Conservation (phyloP, 345 rosid genomes). For the Arabidopsis suecica region DNA sequence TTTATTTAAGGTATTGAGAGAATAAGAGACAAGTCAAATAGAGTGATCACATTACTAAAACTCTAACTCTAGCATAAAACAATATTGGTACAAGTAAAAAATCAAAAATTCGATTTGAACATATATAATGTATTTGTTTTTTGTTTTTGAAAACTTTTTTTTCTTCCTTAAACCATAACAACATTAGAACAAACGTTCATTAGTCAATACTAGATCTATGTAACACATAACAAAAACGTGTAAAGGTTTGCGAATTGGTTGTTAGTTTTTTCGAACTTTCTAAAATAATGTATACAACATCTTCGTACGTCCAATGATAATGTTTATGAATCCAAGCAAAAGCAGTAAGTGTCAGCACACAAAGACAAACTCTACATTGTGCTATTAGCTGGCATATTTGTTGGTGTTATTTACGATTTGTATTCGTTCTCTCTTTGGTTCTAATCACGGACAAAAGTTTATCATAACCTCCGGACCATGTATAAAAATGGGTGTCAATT, state of each 20-base stretch:
- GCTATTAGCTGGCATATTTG: slow-evolving; percentile 30
- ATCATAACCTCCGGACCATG: background rate
- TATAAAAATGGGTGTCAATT: background rate
- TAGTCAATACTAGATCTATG: background rate
- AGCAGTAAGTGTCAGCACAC: slow-evolving; percentile 9
- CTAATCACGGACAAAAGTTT: background rate
- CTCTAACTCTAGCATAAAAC: too few relatives aligned
- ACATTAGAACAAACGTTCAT: background rate
- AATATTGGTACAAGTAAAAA: background rate
- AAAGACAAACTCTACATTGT: slow-evolving; percentile 13
- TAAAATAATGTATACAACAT: background rate
- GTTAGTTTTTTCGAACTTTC: background rate
- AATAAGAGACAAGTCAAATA: too few relatives aligned
- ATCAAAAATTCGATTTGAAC: background rate
- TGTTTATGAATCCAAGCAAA: slow-evolving; percentile 19
- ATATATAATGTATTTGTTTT: background rate
- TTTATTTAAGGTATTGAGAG: too few relatives aligned
- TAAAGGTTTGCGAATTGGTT: background rate
- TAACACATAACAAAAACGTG: background rate
- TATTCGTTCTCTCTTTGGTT: slow-evolving; percentile 1
- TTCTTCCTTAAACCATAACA: too few relatives aligned
- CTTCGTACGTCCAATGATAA: slow-evolving; percentile 1
- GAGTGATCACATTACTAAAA: too few relatives aligned
- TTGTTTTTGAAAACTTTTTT: background rate
- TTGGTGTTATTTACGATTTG: slow-evolving; percentile 6